phyloP scores from a whole-genome alignment of 2,329 filamentous ascomycete genomes.

The Rutstroemia sp. region DNA sequence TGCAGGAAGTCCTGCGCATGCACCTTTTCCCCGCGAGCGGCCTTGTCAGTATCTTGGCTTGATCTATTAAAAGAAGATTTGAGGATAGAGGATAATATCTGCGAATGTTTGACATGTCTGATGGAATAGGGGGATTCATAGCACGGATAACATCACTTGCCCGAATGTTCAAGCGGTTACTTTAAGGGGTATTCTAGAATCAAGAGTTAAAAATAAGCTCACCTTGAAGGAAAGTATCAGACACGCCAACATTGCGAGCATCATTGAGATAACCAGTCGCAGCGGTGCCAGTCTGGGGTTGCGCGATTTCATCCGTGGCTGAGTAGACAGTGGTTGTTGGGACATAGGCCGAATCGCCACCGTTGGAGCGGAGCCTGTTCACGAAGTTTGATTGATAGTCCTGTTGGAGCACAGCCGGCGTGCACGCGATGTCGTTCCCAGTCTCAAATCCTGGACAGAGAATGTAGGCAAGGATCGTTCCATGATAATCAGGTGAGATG shows the following conservation, averaged over 20 bases:
- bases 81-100: too few species aligned
- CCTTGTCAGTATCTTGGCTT: too few species aligned
- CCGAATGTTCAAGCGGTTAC: too few species aligned
- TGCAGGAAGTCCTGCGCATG: neutral
- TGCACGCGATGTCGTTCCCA: neutral
- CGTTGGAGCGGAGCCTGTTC: constrained; percentile 33
- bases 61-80: too few species aligned
- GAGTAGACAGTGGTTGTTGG: constrained; percentile 48
- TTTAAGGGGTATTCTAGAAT: too few species aligned
- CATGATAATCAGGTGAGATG: constrained; percentile 46
- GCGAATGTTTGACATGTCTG: too few species aligned
- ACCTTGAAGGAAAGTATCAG: constrained; percentile 1
- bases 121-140: too few species aligned
- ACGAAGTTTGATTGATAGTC: constrained; percentile 38
- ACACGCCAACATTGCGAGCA: neutral
- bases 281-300: constrained; percentile 39
- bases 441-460: constrained; percentile 20
- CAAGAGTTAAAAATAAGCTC: too few species aligned
- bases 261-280: constrained; percentile 41
- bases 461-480: constrained; percentile 33
- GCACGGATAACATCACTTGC: too few species aligned
- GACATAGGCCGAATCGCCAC: constrained; percentile 45
- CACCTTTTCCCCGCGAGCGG: neutral
- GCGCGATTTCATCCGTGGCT: constrained; percentile 42
- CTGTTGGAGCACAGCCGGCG: constrained; percentile 33